These are phyloP conservation scores for Rhinocladiella mackenziei DNA, from an alignment of 2,329 filamentous ascomycete species.

Conservation along the genomic window DNA sequence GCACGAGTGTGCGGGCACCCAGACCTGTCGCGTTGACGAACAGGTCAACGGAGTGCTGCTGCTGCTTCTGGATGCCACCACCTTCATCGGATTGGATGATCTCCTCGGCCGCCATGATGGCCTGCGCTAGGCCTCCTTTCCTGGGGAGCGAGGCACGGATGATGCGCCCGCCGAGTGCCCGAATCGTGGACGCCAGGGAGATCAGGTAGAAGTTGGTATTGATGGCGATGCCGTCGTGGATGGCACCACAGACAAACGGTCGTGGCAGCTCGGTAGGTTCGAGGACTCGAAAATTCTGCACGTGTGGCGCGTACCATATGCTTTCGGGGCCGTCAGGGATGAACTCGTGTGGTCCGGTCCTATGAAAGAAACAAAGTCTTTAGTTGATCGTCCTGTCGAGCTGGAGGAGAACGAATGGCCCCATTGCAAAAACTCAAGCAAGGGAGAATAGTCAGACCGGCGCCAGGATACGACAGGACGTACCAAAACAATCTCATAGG, in stretches of 20 bases:
- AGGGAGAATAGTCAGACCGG: not conserved
- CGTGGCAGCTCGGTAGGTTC: not conserved
- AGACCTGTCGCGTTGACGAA: slow-evolving; percentile 4
- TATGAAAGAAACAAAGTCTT: too few species aligned
- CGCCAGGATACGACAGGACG: not conserved
- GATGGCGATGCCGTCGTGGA: slow-evolving; percentile 4
- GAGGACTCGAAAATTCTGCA: not conserved
- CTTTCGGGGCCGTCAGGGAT: slow-evolving; percentile 2
- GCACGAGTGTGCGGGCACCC: slow-evolving; percentile 1
- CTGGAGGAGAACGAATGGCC: too few species aligned
- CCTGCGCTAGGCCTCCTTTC: not conserved
- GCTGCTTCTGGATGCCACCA: too few species aligned
- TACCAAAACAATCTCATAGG: slow-evolving; percentile 5
- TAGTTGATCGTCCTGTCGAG: too few species aligned
- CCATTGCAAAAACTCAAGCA: not conserved
- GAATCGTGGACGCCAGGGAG: not conserved
- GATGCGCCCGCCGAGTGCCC: not conserved
- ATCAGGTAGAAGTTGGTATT: slow-evolving; percentile 3
- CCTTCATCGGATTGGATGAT: not conserved
- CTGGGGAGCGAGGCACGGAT: not conserved
- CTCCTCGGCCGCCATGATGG: not conserved
- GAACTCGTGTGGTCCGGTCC: slow-evolving; percentile 3
- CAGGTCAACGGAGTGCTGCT: not conserved
- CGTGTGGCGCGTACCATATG: slow-evolving; percentile 4
- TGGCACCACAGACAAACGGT: not conserved